Percentiles rank a stretch among this genome's conserved stretches.
phyloP scores from a whole-genome alignment of 208 protist species.

The Strigomonas culicis region DNA sequence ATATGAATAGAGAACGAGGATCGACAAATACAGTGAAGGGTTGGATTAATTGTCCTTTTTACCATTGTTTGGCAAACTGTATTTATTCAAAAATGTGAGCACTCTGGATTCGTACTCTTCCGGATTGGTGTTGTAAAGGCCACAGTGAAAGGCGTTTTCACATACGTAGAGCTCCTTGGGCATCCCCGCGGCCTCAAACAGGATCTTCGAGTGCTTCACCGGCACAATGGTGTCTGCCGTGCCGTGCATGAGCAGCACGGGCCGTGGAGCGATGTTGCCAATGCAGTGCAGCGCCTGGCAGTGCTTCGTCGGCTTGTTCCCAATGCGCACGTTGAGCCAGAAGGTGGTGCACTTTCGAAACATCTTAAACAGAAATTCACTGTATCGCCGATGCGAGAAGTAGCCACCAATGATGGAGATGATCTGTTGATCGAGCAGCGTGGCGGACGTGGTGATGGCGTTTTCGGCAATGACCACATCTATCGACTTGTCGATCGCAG shows the following conservation, averaged over 20 bases:
- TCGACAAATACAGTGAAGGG: not conserved
- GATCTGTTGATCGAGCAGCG: constrained; percentile 78
- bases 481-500: constrained; percentile 81
- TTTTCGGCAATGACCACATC: constrained; percentile 90
- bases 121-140: constrained; percentile 81
- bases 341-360: constrained; percentile 65
- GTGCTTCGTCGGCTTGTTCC: constrained; percentile 79
- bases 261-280: constrained; percentile 63
- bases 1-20: not conserved
- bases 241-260: constrained; percentile 89
- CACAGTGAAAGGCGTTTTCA: constrained; percentile 84
- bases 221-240: constrained; percentile 85
- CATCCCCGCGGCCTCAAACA: constrained; percentile 75
- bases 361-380: constrained; percentile 53
- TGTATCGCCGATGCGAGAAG: constrained; percentile 55
- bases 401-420: constrained; percentile 67
- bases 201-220: constrained; percentile 67
- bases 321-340: constrained; percentile 84
- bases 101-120: constrained; percentile 77
- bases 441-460: constrained; percentile 78
- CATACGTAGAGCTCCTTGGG: constrained; percentile 89
- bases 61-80: constrained; percentile 14
- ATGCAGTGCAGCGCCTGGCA: constrained; percentile 87
- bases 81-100: constrained; percentile 49
- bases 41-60: constrained; percentile 8